Conservation (phyloP, 2,329 filamentous ascomycete genomes). For the Pleoardoris graminearum region DNA sequence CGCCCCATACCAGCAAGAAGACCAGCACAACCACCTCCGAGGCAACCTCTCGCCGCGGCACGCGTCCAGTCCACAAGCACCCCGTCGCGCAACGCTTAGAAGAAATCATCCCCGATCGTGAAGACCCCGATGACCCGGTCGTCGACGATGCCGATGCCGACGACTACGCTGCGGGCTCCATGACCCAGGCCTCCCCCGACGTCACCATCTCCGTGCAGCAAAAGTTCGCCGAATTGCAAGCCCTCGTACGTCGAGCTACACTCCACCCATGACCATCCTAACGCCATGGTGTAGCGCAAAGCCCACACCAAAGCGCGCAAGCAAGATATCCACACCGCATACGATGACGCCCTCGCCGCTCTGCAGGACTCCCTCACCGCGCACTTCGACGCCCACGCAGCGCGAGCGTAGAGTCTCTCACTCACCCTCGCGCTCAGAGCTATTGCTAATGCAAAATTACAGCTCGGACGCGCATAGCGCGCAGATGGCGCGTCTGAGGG, state of each 20-base stretch:
- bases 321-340: constrained; percentile 23
- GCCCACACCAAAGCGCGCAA: constrained; percentile 28
- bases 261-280: background rate
- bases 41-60: constrained; percentile 12
- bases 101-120: constrained; percentile 5
- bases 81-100: constrained; percentile 7
- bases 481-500: constrained; percentile 27
- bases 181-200: constrained; percentile 9
- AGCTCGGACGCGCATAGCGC: constrained; percentile 28
- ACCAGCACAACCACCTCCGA: constrained; percentile 10
- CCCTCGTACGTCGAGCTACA: constrained; percentile 26
- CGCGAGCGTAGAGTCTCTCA: constrained; percentile 30
- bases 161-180: background rate
- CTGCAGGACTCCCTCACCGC: constrained; percentile 24
- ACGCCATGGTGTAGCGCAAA: constrained; percentile 28
- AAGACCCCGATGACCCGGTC: constrained; percentile 10
- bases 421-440: background rate
- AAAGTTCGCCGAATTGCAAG: constrained; percentile 22
- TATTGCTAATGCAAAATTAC: background rate
- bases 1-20: constrained; percentile 16
- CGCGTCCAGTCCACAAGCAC: constrained; percentile 12
- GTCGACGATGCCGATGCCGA: constrained; percentile 8
- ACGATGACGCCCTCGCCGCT: constrained; percentile 14
- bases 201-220: background rate
- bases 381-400: constrained; percentile 31